These are phyloP conservation scores for Amylostereum areolatum DNA, from an alignment of 1,284 basidiomycete genomes.

Conservation along the genomic window DNA sequence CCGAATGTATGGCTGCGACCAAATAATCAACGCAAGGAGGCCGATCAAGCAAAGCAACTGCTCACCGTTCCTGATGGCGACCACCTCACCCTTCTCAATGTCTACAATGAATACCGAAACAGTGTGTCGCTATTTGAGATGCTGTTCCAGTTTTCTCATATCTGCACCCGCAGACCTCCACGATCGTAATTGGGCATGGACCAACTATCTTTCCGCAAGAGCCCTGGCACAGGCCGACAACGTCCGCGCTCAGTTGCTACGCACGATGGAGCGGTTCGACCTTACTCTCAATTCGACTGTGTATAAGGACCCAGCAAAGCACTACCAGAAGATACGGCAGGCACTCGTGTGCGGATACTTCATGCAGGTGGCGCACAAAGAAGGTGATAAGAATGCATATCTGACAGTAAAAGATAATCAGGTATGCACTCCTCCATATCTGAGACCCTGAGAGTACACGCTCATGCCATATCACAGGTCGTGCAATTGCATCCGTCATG, in stretches of 20 bases:
- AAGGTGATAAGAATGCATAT: conserved; percentile 86
- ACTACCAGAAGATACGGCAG: conserved; percentile 78
- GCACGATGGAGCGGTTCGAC: conserved; percentile 92
- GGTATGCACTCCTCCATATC: conserved; percentile 29
- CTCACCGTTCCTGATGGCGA: conserved; percentile 94
- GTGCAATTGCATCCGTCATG: conserved; percentile 94
- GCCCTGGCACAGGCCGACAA: conserved; percentile 92
- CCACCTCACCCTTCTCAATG: conserved; percentile 92
- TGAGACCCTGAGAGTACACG: background rate
- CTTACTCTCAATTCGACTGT: conserved; percentile 74
- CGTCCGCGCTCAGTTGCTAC: conserved; percentile 86
- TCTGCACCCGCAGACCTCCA: conserved; percentile 43
- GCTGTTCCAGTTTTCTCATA: conserved; percentile 6
- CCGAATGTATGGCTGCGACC: conserved; percentile 95
- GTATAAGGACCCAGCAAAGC: conserved; percentile 64
- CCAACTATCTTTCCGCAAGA: conserved; percentile 83
- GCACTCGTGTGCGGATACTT: conserved; percentile 93
- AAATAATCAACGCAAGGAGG: conserved; percentile 81
- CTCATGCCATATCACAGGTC: conserved; percentile 38
- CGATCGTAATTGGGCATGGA: conserved; percentile 91
- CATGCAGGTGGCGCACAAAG: conserved; percentile 97
- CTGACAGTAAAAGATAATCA: conserved; percentile 94
- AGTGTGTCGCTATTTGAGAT: conserved; percentile 43
- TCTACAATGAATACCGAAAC: conserved; percentile 89
- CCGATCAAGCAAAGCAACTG: conserved; percentile 87